Base-by-base conservation (phyloP, 2,329 filamentous ascomycete genomes). In the Trichoderma aggressivum region DNA sequence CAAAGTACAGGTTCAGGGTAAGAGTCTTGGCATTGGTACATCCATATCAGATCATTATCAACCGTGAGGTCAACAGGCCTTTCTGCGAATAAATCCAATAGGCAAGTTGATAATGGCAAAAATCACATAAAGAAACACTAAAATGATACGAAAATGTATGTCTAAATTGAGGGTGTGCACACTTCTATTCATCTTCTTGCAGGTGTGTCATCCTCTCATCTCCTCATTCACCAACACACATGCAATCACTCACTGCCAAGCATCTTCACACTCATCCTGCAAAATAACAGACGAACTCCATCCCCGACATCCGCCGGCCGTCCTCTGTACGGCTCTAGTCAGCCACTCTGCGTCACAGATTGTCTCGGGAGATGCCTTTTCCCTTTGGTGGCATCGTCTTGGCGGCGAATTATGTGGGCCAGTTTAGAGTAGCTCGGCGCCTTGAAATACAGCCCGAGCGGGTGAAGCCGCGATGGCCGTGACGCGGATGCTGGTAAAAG, bases 401-500 rank as follows among this genome's bases (percentile, higher is more conserved):
- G 55, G 53, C 55, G 34, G 34, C 21, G 12, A 28, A 67, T 58
- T 58, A 36, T 34, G 56, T 61, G 65, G 36, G 65, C 28, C 56
- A 36, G 14, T 24, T 30, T 58, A 39, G 3, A 30, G 26, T 59
- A 36, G 53, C 55, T 68, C 65, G 65, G 65, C 39, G 55, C 39
- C 55, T 68, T 68, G 55, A 68, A 68, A 32, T 70, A 24, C 26
- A 59, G 30, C 10, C 65, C 65, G 65, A 68, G 65, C 36, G 65
- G 39, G 56, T 26, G 65, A 60, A 18, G 36, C 34, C 34, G 36
- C 34, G 55, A 7, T 24, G 21, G 26, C 43, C 43, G 43, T 18
- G 11, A 7, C 7, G 26, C 16, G n/a, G 18, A 16, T 1, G 39
- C 21, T 28, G 30, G 34, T 14, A 47, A 10, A 47, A 21, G 34